Conservation (phyloP, 2,329 filamentous ascomycete species). For the Leptoxyphium fumago region DNA sequence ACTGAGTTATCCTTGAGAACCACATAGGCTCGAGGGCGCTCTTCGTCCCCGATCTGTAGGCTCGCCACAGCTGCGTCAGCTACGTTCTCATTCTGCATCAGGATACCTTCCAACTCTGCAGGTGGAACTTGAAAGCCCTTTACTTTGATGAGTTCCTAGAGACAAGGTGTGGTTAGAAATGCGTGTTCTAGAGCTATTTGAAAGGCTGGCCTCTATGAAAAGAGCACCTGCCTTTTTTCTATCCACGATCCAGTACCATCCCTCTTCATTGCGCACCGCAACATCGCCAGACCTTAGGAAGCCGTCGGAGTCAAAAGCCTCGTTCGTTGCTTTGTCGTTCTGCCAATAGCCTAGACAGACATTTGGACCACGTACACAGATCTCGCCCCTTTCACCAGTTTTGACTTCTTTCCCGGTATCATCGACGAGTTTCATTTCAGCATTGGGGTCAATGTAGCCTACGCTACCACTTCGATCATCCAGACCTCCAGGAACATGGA, state of each 20-base stretch:
- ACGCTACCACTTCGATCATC: slow-evolving; percentile 20
- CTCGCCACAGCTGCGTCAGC: slow-evolving; percentile 12
- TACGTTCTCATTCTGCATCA: slow-evolving; percentile 11
- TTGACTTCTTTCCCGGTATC: slow-evolving; percentile 28
- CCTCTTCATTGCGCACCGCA: slow-evolving; percentile 17
- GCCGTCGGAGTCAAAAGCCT: slow-evolving; percentile 11
- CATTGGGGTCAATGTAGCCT: slow-evolving; percentile 23
- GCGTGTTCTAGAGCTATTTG: too few relatives aligned
- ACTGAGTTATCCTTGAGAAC: slow-evolving; percentile 17
- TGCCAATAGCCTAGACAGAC: slow-evolving; percentile 26
- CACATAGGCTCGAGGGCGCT: slow-evolving; percentile 22
- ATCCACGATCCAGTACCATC: slow-evolving; percentile 23
- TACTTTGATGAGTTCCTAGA: slow-evolving; percentile 17
- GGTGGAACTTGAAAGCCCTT: slow-evolving; percentile 17
- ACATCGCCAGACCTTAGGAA: slow-evolving; percentile 18
- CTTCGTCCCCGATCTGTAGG: slow-evolving; percentile 14
- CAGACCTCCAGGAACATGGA: slow-evolving; percentile 23
- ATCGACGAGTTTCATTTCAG: slow-evolving; percentile 26
- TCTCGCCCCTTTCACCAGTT: slow-evolving; percentile 24
- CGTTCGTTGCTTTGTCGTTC: slow-evolving; percentile 23
- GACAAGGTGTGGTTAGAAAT: too few relatives aligned
- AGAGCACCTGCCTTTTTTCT: slow-evolving; percentile 18
- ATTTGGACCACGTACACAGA: slow-evolving; percentile 24
- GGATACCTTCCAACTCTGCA: slow-evolving; percentile 13
- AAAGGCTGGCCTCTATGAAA: too few relatives aligned